Base-by-base conservation (phyloP, 305 asterid species). In the Nicotiana rustica region DNA sequence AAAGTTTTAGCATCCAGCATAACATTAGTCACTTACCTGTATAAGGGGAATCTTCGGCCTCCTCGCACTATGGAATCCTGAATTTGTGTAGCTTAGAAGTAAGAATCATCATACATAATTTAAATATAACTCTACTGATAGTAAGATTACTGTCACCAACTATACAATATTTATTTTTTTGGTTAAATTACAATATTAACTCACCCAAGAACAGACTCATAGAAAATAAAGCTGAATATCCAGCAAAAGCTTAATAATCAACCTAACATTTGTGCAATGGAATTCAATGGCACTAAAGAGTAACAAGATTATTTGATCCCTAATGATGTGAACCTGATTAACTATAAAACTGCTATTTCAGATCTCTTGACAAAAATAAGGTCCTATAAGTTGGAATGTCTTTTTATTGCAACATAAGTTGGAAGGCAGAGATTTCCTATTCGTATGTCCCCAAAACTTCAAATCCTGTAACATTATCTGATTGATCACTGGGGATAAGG, bases 51-150 rank as follows among this genome's bases (percentile, higher is more conserved):
- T 78, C 91, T 92, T 41, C 91, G 88, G 71, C 97, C 95, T 84
- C 98, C 99, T 85, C 98, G 92, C 78, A 92, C 78, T 38, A 96
- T 92, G 83, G 92, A 90, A 89, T 96, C 98, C 97, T 96, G 92
- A 86, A 85, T 60, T 85, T 85, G 31, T 62, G 80, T 41, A 18
- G 89, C 84, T 81, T 87, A 65, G 31, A 62, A 65, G 62, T 80
- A 47, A 62, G 75, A 29, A 80, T 47, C 35, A 66, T 41, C 64
- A 7, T 49, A 25, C 64, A 49, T 21, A 15, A 47, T 57, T 47
- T 13, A 73, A 47, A 47, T 49, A 33, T 33, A 73, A 38, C 61
- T 49, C 41, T 49, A 49, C 41, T 12, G 79, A 73, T 73, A 73
- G 14, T 49, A 47, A 73, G 62, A 73, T 71, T 19, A 44, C 13